Base-by-base conservation (phyloP, 2,329 filamentous ascomycete species). In the Venturia pyrina region DNA sequence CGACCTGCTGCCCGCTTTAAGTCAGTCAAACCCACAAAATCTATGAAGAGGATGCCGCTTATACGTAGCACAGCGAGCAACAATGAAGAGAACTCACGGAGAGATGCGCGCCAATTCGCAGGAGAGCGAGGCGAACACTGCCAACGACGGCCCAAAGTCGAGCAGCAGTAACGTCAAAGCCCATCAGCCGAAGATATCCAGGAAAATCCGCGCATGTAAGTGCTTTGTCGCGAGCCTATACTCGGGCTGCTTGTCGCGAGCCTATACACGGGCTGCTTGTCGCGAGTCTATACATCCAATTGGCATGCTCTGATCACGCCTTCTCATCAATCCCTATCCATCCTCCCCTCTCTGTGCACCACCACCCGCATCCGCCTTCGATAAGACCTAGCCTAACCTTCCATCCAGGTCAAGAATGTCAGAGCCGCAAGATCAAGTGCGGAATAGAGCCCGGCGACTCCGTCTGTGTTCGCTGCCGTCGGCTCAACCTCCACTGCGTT, bases 351-450 rank as follows among this genome's bases (percentile, higher is more conserved):
- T 28, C 50, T 10, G 19, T 21, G 40, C 56, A 37, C 21, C 57
- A 24, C 41, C 11, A 21, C 57, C 19, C n/a, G 37, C 7, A 41
- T 15, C 17, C 7, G 41, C 37, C 21, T 61, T 62, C 56, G n/a
- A 62, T 48, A 32, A 57, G 44, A 64, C 7, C 37, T 34, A 13
- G 24, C 64, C 44, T 40, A n/a, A 66, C 24, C 34, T 15, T 46
- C 8, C 15, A 50, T 7, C 17, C 50, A 66, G 63, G 66, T 41
- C 63, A 66, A 66, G 80, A 82, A 71, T 83, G 81, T 67, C 81
- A 83, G 68, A 77, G 77, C 28, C 80, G 82, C 69, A 85, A 85
- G 71, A 83, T 85, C 69, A 81, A 82, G 70, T 85, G 82, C 70
- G 78, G 81, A 66, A 78, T 83, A 68, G 76, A 78, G 65, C 70